Evolutionary conservation across 768 basidiomycete genomes (phyloP).

Genomic region (Boletales sp.): DNA sequence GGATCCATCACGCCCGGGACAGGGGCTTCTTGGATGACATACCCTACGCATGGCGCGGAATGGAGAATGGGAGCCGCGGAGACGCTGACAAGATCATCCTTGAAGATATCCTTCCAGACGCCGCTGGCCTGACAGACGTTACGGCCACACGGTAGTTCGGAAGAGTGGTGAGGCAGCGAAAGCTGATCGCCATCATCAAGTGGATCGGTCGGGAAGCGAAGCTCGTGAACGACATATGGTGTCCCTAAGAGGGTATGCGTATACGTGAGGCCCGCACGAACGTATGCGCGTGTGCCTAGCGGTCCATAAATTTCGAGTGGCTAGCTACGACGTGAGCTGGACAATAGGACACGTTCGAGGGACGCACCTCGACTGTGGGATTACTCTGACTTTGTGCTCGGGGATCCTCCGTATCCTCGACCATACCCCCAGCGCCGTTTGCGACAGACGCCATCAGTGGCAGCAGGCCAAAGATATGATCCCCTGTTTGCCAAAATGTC

Average conservation of each 20-base stretch:
- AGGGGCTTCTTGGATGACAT: constrained; percentile 65
- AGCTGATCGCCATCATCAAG: constrained; percentile 44
- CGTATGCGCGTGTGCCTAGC: constrained; percentile 74
- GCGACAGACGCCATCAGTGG: constrained; percentile 65
- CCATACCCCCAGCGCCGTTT: constrained; percentile 71
- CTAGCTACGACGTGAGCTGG: constrained; percentile 33
- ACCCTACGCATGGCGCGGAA: constrained; percentile 80
- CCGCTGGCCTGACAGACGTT: constrained; percentile 61
- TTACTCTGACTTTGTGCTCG: constrained; percentile 32
- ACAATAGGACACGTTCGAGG: background rate
- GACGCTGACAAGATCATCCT: constrained; percentile 53
- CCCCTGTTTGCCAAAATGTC: constrained; percentile 44
- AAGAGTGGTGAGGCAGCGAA: constrained; percentile 41
- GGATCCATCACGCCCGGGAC: constrained; percentile 78
- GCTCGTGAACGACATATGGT: constrained; percentile 81
- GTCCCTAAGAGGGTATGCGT: constrained; percentile 65
- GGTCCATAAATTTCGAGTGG: constrained; percentile 85
- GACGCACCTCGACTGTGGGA: constrained; percentile 17
- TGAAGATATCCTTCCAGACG: constrained; percentile 64
- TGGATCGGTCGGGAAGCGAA: constrained; percentile 63
- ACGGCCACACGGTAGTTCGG: constrained; percentile 58
- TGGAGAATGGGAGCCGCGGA: constrained; percentile 78
- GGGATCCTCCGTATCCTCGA: constrained; percentile 57
- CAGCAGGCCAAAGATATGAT: constrained; percentile 76
- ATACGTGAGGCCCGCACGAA: constrained; percentile 63